Evolutionary conservation across 306 rosid genomes (phyloP).

Genomic region (Castanea sativa): DNA sequence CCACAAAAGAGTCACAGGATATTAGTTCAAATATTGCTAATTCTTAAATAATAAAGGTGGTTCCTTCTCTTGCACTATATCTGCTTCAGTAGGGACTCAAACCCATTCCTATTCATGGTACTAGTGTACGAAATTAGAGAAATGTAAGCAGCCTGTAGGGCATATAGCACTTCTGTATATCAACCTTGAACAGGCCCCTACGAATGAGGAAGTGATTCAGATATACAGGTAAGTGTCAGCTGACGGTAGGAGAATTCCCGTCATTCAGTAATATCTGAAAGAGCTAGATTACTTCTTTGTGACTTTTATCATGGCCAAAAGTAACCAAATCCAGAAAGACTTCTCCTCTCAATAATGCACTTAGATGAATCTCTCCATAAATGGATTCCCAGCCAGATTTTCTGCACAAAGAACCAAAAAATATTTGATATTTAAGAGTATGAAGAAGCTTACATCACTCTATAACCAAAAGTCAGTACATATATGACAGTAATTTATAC

Average conservation of each 20-base stretch:
- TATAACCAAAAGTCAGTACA: not conserved
- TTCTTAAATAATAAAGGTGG: constrained; percentile 36
- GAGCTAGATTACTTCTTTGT: constrained; percentile 31
- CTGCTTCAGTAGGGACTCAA: constrained; percentile 42
- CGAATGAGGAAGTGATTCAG: not conserved
- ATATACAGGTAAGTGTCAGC: constrained; percentile 29
- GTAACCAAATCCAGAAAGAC: constrained; percentile 41
- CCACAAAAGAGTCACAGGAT: constrained; percentile 1
- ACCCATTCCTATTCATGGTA: constrained; percentile 31
- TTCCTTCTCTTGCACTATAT: constrained; percentile 49
- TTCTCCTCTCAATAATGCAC: constrained; percentile 42
- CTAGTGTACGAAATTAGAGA: constrained; percentile 52
- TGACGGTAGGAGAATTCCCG: constrained; percentile 46
- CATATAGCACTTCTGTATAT: not conserved
- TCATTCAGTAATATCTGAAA: constrained; percentile 40
- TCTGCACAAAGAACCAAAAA: constrained; percentile 33
- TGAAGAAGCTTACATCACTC: not conserved
- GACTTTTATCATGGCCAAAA: constrained; percentile 51
- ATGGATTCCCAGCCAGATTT: constrained; percentile 52
- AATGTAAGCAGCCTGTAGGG: constrained; percentile 48
- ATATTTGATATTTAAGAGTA: not conserved
- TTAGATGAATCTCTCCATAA: constrained; percentile 46
- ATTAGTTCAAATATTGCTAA: not conserved
- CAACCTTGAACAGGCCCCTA: not conserved
- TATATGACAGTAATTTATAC: not conserved